phyloP scores from a whole-genome alignment of 2,329 filamentous ascomycete genomes.

The Colletotrichum salicis region DNA sequence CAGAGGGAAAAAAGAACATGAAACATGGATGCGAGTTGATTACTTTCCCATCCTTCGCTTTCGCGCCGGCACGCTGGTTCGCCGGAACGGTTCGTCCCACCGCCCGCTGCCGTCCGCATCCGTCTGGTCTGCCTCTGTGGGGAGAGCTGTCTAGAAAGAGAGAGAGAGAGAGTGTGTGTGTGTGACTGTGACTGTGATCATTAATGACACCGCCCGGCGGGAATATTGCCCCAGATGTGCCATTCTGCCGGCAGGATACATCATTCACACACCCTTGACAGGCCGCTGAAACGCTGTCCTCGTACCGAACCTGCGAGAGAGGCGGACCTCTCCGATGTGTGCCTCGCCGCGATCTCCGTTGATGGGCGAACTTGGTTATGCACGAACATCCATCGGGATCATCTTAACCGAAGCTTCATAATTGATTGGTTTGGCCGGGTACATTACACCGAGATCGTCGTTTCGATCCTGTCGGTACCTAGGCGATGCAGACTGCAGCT shows the following conservation, averaged over 20 bases:
- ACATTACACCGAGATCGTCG: constrained; percentile 9
- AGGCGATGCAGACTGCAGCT: not conserved
- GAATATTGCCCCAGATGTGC: not conserved
- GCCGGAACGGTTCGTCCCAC: not conserved
- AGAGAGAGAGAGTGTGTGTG: not conserved
- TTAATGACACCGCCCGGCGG: constrained; percentile 11
- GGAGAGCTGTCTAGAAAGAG: not conserved
- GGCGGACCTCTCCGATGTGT: not conserved
- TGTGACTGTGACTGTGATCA: not conserved
- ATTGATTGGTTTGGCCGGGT: not conserved
- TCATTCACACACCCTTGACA: not conserved
- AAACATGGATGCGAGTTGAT: not conserved
- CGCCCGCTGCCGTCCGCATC: not conserved
- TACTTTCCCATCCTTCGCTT: not conserved
- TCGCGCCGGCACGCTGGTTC: not conserved
- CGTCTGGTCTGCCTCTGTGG: not conserved
- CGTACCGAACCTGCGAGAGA: not conserved
- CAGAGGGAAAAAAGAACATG: not conserved
- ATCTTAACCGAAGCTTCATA: not conserved
- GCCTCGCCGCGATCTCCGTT: not conserved
- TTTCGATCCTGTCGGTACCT: not conserved
- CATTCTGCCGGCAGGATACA: not conserved
- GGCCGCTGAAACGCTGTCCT: not conserved
- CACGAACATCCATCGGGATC: not conserved
- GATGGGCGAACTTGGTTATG: not conserved